These are phyloP conservation scores for Agaricus blazei DNA, from an alignment of 768 basidiomycete genomes.

Conservation along the genomic window DNA sequence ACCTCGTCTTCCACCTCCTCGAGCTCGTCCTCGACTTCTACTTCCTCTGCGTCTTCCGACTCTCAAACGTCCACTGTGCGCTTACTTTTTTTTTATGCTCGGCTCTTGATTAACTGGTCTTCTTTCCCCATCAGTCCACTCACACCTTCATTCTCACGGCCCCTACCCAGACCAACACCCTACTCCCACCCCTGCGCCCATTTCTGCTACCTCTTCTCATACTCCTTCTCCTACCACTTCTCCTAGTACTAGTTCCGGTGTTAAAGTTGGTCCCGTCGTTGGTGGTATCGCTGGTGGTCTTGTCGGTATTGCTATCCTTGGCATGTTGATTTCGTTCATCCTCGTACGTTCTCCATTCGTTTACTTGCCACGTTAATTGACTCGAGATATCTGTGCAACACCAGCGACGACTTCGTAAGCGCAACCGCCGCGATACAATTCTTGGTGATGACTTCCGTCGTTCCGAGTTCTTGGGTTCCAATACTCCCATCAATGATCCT, in stretches of 20 bases:
- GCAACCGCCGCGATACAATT: conserved; percentile 25
- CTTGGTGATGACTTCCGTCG: conserved; percentile 26
- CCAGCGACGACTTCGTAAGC: conserved; percentile 34
- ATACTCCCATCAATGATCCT: not conserved
- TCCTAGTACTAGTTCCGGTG: conserved; percentile 11
- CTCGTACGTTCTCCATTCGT: conserved; percentile 25
- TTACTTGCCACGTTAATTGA: no score
- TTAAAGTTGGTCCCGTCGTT: conserved; percentile 38
- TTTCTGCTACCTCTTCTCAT: conserved; percentile 10
- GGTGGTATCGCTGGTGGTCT: conserved; percentile 35
- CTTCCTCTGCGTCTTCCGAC: conserved; percentile 4
- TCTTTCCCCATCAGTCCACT: conserved; percentile 10
- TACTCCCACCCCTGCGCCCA: conserved; percentile 3
- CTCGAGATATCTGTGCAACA: not conserved
- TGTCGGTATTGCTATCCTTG: conserved; percentile 29
- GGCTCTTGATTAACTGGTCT: not conserved
- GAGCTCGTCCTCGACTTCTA: conserved; percentile 13
- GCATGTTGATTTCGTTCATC: conserved; percentile 33
- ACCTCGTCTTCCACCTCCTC: conserved; percentile 11
- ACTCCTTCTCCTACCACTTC: conserved; percentile 8
- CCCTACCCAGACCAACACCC: not conserved
- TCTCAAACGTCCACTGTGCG: conserved; percentile 11
- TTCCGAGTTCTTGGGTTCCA: conserved; percentile 11
- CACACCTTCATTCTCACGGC: conserved; percentile 12
- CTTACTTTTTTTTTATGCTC: not conserved